Evolutionary conservation across 2,329 filamentous ascomycete species (phyloP).

Genomic region (Epicoccum sorghinum): DNA sequence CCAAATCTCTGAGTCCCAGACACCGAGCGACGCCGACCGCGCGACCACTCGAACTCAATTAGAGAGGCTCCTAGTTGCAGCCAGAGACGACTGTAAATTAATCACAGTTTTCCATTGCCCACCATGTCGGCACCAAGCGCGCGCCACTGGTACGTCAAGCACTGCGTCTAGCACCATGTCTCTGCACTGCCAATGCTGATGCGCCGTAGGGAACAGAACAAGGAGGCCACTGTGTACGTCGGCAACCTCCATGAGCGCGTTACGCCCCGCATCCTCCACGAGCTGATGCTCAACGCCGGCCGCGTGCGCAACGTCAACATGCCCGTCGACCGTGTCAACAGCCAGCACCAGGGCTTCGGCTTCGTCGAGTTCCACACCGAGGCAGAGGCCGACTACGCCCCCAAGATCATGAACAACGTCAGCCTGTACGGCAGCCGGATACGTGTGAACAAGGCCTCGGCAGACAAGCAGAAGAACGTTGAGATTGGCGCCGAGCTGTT

Average conservation of each 20-base stretch:
- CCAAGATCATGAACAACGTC: conserved; percentile 95
- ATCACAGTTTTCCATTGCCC: not conserved
- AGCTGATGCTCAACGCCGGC: conserved; percentile 97
- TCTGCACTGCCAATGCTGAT: conserved; percentile 21
- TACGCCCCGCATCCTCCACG: conserved; percentile 88
- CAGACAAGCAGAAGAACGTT: conserved; percentile 91
- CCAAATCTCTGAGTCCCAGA: conserved; percentile 25
- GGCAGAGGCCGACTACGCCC: conserved; percentile 94
- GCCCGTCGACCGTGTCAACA: conserved; percentile 96
- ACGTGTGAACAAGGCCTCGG: conserved; percentile 91
- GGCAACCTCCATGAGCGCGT: conserved; percentile 98
- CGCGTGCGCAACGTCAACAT: conserved; percentile 98
- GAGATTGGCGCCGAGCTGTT: conserved; percentile 98
- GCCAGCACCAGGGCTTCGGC: conserved; percentile 95
- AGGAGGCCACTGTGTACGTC: conserved; percentile 96
- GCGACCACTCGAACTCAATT: too few species aligned
- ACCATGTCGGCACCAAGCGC: conserved; percentile 66
- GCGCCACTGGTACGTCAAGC: conserved; percentile 71
- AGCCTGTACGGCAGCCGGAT: conserved; percentile 92
- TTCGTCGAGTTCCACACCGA: conserved; percentile 98
- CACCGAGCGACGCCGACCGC: too few species aligned
- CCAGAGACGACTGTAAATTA: too few species aligned
- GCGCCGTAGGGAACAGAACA: conserved; percentile 75
- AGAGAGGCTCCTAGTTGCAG: too few species aligned
- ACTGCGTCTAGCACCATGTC: not conserved